phyloP scores from a whole-genome alignment of 2,329 filamentous ascomycete species.

The Colletotrichum euphorbiae region DNA sequence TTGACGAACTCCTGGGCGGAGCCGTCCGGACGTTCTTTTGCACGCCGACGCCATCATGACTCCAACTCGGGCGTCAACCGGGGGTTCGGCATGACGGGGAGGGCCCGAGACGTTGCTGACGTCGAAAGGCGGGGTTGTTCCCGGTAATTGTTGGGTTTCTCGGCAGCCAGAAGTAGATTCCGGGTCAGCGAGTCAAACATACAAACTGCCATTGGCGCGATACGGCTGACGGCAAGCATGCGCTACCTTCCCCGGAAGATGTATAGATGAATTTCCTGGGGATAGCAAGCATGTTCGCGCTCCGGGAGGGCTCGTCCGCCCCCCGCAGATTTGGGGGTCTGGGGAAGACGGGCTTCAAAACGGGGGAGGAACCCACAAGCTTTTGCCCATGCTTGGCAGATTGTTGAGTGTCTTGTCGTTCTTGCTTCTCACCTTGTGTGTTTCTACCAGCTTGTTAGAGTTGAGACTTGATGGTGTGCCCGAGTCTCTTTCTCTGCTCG shows the following conservation, averaged over 20 bases:
- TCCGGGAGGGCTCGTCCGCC: conserved; percentile 1
- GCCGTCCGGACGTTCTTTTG: conserved; percentile 32
- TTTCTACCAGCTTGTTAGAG: not conserved
- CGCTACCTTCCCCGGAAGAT: conserved; percentile 6
- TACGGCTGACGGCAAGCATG: conserved; percentile 24
- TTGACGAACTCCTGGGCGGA: conserved; percentile 22
- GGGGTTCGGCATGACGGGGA: conserved; percentile 10
- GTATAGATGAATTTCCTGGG: conserved; percentile 25
- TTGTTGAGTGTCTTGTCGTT: conserved; percentile 11
- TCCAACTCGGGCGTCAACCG: not conserved
- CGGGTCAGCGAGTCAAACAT: conserved; percentile 1
- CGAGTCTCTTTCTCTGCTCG: not conserved
- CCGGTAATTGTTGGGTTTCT: conserved; percentile 3
- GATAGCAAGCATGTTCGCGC: conserved; percentile 4
- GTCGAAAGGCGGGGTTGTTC: conserved; percentile 11
- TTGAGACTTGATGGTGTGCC: not conserved
- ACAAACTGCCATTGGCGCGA: conserved; percentile 19
- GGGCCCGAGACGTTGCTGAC: conserved; percentile 9
- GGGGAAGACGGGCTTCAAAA: conserved; percentile 36
- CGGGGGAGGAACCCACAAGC: conserved; percentile 24
- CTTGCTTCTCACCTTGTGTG: not conserved
- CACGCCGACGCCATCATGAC: conserved; percentile 14
- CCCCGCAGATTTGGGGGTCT: conserved; percentile 29
- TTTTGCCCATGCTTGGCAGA: conserved; percentile 26
- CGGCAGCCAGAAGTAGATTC: conserved; percentile 27